phyloP scores from a whole-genome alignment of 176 grass and related monocot species.

The Areca catechu region DNA sequence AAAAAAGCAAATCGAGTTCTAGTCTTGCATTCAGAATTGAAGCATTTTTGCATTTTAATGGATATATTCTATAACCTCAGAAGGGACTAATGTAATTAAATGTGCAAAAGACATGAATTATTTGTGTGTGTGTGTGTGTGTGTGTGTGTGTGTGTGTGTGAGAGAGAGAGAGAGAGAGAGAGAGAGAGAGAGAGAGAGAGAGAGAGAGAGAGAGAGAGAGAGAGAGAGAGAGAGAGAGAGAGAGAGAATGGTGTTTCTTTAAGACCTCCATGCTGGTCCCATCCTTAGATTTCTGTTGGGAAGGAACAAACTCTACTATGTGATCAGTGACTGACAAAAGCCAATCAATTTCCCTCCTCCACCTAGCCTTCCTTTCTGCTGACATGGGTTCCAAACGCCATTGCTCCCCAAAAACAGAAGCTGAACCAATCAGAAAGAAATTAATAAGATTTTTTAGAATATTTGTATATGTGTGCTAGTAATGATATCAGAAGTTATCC shows the following conservation, averaged over 20 bases:
- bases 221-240: background rate
- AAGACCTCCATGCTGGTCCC: conserved; percentile 67
- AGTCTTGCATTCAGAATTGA: conserved; percentile 1
- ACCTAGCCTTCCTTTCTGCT: conserved; percentile 51
- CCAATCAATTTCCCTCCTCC: conserved; percentile 82
- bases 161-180: background rate
- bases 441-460: background rate
- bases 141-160: no score
- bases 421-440: conserved; percentile 17
- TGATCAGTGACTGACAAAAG: conserved; percentile 80
- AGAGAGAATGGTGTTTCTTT: background rate
- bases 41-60: no score
- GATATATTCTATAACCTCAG: no score
- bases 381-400: conserved; percentile 73
- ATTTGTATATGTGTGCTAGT: no score
- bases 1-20: background rate
- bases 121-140: background rate
- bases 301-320: conserved; percentile 78
- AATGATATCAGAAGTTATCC: no score
- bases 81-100: background rate
- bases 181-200: background rate
- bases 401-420: conserved; percentile 82
- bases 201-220: background rate
- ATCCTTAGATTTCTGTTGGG: conserved; percentile 49
- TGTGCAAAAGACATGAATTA: background rate